Evolutionary conservation across 1,139 yeast genomes (phyloP).

Genomic region (Petasospora fabianii): DNA sequence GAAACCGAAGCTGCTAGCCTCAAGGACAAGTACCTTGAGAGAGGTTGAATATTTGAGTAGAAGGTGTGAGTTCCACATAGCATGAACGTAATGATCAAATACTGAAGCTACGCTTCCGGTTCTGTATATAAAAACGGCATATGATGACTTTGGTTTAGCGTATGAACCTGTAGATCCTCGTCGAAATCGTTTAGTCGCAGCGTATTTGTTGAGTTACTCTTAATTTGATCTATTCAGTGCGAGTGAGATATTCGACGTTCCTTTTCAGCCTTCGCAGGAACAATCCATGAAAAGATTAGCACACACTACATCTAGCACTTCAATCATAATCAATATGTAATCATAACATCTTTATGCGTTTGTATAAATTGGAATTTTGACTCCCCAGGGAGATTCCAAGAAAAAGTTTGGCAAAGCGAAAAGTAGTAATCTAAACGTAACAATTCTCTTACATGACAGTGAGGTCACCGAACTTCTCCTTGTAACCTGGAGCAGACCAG

Average conservation of each 20-base stretch:
- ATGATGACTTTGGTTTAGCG: too few species aligned
- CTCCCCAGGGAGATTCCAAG: slow-evolving; percentile 8
- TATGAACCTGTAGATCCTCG: too few species aligned
- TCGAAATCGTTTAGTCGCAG: too few species aligned
- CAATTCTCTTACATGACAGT: slow-evolving; percentile 74
- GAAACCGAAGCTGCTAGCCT: slow-evolving; percentile 31
- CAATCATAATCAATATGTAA: slow-evolving; percentile 13
- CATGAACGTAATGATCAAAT: not conserved
- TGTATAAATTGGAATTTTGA: slow-evolving; percentile 4
- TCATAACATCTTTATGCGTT: slow-evolving; percentile 14
- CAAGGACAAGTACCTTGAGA: slow-evolving; percentile 35
- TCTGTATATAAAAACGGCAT: not conserved
- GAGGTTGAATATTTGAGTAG: slow-evolving; percentile 29
- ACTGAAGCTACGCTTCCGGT: not conserved
- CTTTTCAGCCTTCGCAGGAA: too few species aligned
- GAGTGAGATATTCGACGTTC: too few species aligned
- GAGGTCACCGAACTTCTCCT: slow-evolving; percentile 94
- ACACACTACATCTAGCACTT: not conserved
- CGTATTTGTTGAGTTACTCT: too few species aligned
- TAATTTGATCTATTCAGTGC: too few species aligned
- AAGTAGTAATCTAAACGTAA: not conserved
- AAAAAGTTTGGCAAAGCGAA: not conserved
- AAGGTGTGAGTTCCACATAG: not conserved
- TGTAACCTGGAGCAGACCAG: slow-evolving; percentile 98
- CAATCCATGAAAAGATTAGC: too few species aligned